phyloP scores from a whole-genome alignment of 371 early-diverging fungal genomes.

The Mitosporidium daphniae region DNA sequence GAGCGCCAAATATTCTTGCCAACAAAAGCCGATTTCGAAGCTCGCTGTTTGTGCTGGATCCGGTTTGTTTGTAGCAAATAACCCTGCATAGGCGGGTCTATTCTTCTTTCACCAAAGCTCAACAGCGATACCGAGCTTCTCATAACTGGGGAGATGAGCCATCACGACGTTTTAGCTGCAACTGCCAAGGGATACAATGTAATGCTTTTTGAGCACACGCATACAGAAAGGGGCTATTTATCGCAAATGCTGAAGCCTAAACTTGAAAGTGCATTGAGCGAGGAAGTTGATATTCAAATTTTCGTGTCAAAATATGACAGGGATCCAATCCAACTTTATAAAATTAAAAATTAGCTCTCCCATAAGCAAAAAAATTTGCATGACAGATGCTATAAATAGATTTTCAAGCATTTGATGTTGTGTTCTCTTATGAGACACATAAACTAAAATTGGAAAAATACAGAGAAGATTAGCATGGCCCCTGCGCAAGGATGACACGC shows the following conservation, averaged over 20 bases:
- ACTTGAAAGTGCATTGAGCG: too few relatives aligned
- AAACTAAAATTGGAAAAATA: conserved; percentile 20
- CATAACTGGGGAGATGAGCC: conserved; percentile 73
- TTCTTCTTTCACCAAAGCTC: conserved; percentile 13
- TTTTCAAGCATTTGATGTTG: too few relatives aligned
- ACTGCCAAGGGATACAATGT: conserved; percentile 29
- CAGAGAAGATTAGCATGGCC: conserved; percentile 53
- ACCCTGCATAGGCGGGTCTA: conserved; percentile 8
- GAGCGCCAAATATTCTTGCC: too few relatives aligned
- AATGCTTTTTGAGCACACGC: conserved; percentile 60
- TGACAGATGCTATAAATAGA: too few relatives aligned
- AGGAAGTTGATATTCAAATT: too few relatives aligned
- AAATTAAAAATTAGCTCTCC: too few relatives aligned
- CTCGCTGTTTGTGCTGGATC: conserved; percentile 82
- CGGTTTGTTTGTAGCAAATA: conserved; percentile 8
- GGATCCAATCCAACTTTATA: too few relatives aligned
- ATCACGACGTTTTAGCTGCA: conserved; percentile 51
- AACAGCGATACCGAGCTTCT: conserved; percentile 20
- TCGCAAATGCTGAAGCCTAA: too few relatives aligned
- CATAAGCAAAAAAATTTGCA: too few relatives aligned
- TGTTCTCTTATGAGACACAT: too few relatives aligned
- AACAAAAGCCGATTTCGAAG: conserved; percentile 12
- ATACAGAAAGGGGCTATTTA: conserved; percentile 71
- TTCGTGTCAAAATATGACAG: too few relatives aligned
- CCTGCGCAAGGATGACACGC: conserved; percentile 45